phyloP scores from a whole-genome alignment of 176 grass and related monocot species.

The Oryza officinalis region DNA sequence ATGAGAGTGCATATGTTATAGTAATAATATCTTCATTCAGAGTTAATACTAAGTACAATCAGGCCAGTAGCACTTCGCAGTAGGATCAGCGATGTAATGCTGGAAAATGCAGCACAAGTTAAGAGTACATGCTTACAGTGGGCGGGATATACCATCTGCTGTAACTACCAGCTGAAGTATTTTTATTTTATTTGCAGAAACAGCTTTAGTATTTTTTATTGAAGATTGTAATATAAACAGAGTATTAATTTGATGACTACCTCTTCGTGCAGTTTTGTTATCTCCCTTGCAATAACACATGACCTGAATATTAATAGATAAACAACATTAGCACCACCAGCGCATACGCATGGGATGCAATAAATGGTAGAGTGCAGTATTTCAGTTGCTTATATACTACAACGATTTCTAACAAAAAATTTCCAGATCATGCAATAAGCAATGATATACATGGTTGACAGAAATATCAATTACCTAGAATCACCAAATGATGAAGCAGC shows the following conservation, averaged over 20 bases:
- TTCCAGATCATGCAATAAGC: not conserved
- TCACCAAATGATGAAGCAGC: conserved; percentile 69
- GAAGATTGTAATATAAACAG: conserved; percentile 12
- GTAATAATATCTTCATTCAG: not conserved
- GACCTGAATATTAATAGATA: conserved; percentile 49
- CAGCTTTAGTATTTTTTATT: conserved; percentile 7
- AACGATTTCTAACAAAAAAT: not conserved
- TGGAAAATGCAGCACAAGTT: not conserved
- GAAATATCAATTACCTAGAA: conserved; percentile 53
- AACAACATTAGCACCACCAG: conserved; percentile 23
- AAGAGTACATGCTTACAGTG: not conserved
- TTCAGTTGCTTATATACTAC: not conserved
- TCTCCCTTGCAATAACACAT: conserved; percentile 95
- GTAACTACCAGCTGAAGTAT: not conserved
- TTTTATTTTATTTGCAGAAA: not conserved
- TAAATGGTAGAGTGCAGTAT: not conserved
- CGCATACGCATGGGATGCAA: not conserved
- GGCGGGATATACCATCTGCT: not conserved
- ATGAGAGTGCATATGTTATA: not conserved
- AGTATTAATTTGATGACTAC: conserved; percentile 43
- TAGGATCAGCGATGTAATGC: not conserved
- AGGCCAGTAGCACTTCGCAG: not conserved
- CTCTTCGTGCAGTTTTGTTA: conserved; percentile 99
- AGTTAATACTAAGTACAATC: conserved; percentile 7
- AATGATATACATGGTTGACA: conserved; percentile 1